Conservation (phyloP, 495 filamentous ascomycete species). For the Xylaria scruposa region DNA sequence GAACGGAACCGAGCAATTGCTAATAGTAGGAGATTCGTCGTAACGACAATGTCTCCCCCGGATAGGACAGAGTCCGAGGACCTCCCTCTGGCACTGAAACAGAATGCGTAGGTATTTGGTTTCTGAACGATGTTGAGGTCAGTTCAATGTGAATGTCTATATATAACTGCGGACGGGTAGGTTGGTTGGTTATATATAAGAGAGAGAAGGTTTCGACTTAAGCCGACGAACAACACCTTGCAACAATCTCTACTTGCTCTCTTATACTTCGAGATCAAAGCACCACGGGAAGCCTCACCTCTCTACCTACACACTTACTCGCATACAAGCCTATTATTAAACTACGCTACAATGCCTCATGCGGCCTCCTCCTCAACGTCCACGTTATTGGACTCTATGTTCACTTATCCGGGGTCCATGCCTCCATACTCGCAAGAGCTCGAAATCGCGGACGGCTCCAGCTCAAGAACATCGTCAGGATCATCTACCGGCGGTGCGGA, state of each 20-base stretch:
- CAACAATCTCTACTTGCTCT: background rate
- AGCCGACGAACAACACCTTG: too few species aligned
- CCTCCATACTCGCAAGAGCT: background rate
- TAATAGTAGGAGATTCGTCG: slow-evolving; percentile 10
- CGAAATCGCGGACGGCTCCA: background rate
- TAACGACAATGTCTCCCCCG: background rate
- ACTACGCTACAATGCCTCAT: slow-evolving; percentile 9
- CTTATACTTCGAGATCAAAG: background rate
- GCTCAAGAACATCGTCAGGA: background rate
- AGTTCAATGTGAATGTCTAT: background rate
- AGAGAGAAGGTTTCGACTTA: background rate
- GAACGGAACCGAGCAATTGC: background rate
- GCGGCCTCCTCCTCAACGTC: background rate
- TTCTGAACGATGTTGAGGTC: background rate
- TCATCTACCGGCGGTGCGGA: background rate
- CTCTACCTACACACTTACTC: background rate
- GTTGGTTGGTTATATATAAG: slow-evolving; percentile 1
- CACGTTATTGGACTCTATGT: background rate
- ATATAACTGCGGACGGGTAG: background rate
- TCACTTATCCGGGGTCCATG: background rate
- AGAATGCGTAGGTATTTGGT: background rate
- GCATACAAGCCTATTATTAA: background rate
- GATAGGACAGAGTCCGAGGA: background rate
- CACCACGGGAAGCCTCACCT: background rate
- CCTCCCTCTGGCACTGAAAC: background rate